These are phyloP conservation scores for Saitozyma podzolica DNA, from an alignment of 768 basidiomycete genomes.

Conservation along the genomic window DNA sequence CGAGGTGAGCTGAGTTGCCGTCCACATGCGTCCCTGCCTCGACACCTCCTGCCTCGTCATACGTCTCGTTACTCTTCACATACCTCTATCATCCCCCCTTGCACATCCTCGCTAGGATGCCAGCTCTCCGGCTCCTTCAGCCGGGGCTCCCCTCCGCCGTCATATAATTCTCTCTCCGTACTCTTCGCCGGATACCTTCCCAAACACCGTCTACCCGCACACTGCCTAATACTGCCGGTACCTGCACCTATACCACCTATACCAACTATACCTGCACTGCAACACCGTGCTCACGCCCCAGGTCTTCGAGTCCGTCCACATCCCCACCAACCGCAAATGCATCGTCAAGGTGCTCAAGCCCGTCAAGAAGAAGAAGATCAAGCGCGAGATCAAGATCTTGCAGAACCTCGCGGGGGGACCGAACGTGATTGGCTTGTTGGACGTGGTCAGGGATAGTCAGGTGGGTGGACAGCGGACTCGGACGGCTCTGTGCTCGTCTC, in stretches of 20 bases:
- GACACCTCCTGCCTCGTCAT: background rate
- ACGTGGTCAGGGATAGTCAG: slow-evolving; percentile 88
- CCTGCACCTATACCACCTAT: no score
- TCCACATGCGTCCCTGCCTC: background rate
- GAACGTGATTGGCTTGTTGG: slow-evolving; percentile 87
- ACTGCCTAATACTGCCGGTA: no score
- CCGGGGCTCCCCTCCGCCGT: background rate
- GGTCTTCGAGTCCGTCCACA: slow-evolving; percentile 83
- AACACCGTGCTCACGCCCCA: slow-evolving; percentile 11
- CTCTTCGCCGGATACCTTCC: background rate
- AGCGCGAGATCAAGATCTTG: slow-evolving; percentile 96
- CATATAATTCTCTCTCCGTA: background rate
- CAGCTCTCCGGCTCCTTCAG: no score
- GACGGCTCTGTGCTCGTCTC: background rate
- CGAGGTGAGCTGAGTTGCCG: slow-evolving; percentile 65
- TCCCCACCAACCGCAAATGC: slow-evolving; percentile 63
- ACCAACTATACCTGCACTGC: no score
- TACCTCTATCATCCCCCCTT: no score
- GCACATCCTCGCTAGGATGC: no score
- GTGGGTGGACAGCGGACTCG: slow-evolving; percentile 22
- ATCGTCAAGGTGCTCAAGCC: slow-evolving; percentile 99
- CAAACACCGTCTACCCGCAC: background rate
- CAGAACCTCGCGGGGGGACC: slow-evolving; percentile 95
- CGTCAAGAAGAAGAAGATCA: slow-evolving; percentile 99
- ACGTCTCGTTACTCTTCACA: no score